A percentile compares a stretch with the other conserved stretches of the same genome.
Conservation (phyloP, 2,329 filamentous ascomycete genomes). For the Ophiostoma ulmi region DNA sequence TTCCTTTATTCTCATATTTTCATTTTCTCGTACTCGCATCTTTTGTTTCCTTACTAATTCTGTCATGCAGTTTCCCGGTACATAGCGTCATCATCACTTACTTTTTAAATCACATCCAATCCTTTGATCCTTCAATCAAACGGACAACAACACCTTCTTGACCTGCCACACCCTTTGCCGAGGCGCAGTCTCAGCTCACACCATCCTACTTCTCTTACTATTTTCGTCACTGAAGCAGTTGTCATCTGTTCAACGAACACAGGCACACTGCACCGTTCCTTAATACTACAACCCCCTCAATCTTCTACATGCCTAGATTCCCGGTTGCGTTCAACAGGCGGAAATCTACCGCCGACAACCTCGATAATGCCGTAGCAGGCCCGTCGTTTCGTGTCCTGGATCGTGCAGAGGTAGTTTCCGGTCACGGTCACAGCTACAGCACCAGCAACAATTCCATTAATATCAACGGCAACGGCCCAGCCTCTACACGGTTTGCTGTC, state of each 20-base stretch:
- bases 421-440: slow-evolving; percentile 38
- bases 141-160: not conserved
- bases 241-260: not conserved
- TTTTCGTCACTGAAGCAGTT: not conserved
- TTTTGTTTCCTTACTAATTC: not conserved
- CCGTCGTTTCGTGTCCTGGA: slow-evolving; percentile 57
- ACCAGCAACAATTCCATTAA: slow-evolving; percentile 39
- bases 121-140: not conserved
- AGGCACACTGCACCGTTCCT: not conserved
- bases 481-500: slow-evolving; percentile 30
- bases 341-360: slow-evolving; percentile 54
- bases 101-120: not conserved
- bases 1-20: not conserved
- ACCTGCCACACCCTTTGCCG: not conserved
- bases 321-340: slow-evolving; percentile 55
- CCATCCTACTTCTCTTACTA: not conserved
- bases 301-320: slow-evolving; percentile 57
- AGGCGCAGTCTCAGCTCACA: slow-evolving; percentile 6
- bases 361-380: slow-evolving; percentile 49
- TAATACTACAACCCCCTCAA: not conserved
- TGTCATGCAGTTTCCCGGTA: slow-evolving; percentile 38
- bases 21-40: slow-evolving; percentile 28
- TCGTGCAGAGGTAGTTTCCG: slow-evolving; percentile 42
- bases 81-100: slow-evolving; percentile 25
- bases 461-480: not conserved